phyloP scores from a whole-genome alignment of 805 yeast species.

The Candida patagonica region DNA sequence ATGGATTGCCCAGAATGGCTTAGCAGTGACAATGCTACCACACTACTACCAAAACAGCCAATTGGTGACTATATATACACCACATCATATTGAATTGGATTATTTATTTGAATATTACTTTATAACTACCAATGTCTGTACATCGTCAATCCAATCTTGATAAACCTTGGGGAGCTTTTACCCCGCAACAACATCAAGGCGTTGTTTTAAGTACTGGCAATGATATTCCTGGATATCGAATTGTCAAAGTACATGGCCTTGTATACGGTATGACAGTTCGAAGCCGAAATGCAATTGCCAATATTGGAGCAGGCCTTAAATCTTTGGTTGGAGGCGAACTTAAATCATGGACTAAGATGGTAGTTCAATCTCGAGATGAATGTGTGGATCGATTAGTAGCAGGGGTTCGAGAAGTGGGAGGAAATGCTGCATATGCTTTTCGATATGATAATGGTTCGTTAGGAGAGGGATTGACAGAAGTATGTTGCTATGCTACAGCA shows the following conservation, averaged over 20 bases:
- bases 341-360: constrained; percentile 14
- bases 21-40: too few relatives aligned
- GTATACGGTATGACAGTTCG: constrained; percentile 19
- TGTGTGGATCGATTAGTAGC: constrained; percentile 16
- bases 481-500: constrained; percentile 20
- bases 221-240: constrained; percentile 16
- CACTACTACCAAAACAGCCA: too few relatives aligned
- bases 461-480: constrained; percentile 12
- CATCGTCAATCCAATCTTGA: too few relatives aligned
- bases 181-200: too few relatives aligned
- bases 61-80: too few relatives aligned
- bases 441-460: constrained; percentile 13
- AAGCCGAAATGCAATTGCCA: constrained; percentile 11
- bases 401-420: constrained; percentile 15
- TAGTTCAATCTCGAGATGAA: constrained; percentile 15
- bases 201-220: constrained; percentile 16
- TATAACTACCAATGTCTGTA: too few relatives aligned
- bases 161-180: too few relatives aligned
- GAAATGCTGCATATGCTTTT: constrained; percentile 17
- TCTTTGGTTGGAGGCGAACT: constrained; percentile 18
- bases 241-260: constrained; percentile 12
- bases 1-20: too few relatives aligned
- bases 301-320: constrained; percentile 16
- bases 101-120: too few relatives aligned
- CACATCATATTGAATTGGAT: too few relatives aligned